Percentiles rank a stretch among this genome's conserved stretches.
phyloP scores from a whole-genome alignment of 371 early-diverging fungal species.

The Mucor saturninus region DNA sequence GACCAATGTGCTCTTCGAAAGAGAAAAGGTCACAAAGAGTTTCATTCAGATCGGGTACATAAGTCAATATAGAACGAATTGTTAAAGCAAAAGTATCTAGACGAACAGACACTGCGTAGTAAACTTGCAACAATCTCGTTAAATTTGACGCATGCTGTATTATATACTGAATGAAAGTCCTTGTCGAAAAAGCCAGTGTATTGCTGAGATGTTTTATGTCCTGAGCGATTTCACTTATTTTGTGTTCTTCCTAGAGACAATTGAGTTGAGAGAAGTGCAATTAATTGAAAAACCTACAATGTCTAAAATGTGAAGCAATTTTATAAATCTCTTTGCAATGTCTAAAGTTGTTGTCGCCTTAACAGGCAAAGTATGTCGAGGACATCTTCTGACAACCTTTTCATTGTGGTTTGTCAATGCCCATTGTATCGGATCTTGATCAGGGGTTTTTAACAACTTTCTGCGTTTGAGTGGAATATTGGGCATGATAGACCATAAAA shows the following conservation, averaged over 20 bases:
- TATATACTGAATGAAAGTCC: background rate
- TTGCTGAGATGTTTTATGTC: constrained; percentile 3
- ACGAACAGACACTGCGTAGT: constrained; percentile 5
- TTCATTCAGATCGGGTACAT: background rate
- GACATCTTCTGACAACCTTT: background rate
- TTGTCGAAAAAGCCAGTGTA: constrained; percentile 3
- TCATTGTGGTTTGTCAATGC: constrained; percentile 10
- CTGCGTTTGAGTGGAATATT: constrained; percentile 13
- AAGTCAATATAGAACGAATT: background rate
- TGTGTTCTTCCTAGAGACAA: background rate
- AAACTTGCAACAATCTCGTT: background rate
- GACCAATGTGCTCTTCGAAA: background rate
- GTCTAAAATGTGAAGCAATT: background rate
- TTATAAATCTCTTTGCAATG: constrained; percentile 6
- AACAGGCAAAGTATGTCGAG: background rate
- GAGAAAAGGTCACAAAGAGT: background rate
- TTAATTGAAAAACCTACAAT: background rate
- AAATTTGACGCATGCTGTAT: constrained; percentile 1
- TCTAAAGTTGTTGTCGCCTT: background rate
- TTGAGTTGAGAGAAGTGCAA: background rate
- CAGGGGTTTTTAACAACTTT: constrained; percentile 1
- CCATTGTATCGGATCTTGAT: constrained; percentile 25
- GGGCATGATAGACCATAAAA: constrained; percentile 1
- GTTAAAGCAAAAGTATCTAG: constrained; percentile 10
- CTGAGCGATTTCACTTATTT: background rate